phyloP scores from a whole-genome alignment of 192 early-diverging fungal genomes.

The Neocallimastix lanati region DNA sequence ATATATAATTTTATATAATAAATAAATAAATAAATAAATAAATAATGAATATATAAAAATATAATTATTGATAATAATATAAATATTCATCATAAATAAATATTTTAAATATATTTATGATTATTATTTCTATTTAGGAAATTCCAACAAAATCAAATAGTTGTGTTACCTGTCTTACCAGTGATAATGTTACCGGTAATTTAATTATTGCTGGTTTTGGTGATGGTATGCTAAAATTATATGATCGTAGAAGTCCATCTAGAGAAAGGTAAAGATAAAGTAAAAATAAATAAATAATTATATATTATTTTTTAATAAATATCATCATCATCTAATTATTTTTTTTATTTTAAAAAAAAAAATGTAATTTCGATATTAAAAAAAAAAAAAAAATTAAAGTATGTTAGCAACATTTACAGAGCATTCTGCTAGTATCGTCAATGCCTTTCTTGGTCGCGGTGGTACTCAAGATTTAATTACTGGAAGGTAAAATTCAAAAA shows the following conservation, averaged over 20 bases:
- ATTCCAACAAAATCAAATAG: constrained; percentile 30
- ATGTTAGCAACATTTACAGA: constrained; percentile 37
- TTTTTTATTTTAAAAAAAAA: not conserved
- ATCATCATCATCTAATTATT: no score
- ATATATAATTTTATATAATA: no score
- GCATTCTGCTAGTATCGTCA: constrained; percentile 37
- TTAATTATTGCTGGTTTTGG: constrained; percentile 52
- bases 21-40: no score
- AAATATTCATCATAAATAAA: no score
- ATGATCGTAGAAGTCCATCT: constrained; percentile 37
- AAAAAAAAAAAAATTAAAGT: no score
- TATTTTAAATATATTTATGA: no score
- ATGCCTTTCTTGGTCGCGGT: constrained; percentile 23
- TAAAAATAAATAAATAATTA: no score
- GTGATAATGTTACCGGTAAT: constrained; percentile 38
- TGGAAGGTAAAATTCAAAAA: constrained; percentile 31
- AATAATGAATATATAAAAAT: no score
- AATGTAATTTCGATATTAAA: no score
- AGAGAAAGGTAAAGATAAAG: constrained; percentile 25
- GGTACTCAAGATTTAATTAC: constrained; percentile 36
- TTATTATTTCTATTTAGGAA: constrained; percentile 16
- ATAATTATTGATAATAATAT: no score
- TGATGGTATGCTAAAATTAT: constrained; percentile 51
- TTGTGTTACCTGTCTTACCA: constrained; percentile 43
- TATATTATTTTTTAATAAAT: no score